Evolutionary conservation across 169 alveolate genomes (phyloP), one percentile per base, ranked within the genome.

Genomic region (Eimeria nieschulzi): DNA sequence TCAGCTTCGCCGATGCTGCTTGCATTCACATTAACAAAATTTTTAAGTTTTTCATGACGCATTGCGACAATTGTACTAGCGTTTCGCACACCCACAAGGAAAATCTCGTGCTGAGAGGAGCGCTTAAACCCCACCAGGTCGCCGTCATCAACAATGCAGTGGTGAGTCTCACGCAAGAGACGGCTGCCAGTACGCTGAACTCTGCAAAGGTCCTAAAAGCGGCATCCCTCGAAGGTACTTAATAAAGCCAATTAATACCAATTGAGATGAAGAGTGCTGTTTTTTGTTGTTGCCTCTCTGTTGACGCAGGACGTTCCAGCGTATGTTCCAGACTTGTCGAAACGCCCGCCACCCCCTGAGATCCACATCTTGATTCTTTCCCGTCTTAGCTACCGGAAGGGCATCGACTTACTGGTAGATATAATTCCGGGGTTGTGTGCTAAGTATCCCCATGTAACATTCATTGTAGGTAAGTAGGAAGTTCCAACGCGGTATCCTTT

Each of bases 311-410:
- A 94, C 70, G 92, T 95, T 15, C 93, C 87, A 78, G 91, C 94
- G 51, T 96, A 95, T 86, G 80, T 85, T 82, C 97, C 97, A 10
- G 95, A 95, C 75, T 76, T 91, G 9, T 90, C 93, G 59, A 93
- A 88, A 75, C 95, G 98, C 13, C 97, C 98, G 25, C 92, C 91
- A 15, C 93, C 95, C 64, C 98, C 96, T 19, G 73, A 82, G 73
- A 55, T 94, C 39, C 97, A 98, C 83, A 97, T 99, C 33, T 98
- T 98, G 12, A 97, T 98, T 25, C 97, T 99, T 5, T 96, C 99
- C 90, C 97, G 99, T 86, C 97, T 98, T 90, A 97, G 99, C 17
- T 98, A 95, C 87, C 96, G 99, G 83, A 99, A 99, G 96, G 99
- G 99, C 53, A 97, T 98, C 6, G 99, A 98, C 93, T 94, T 99